Percentiles rank a stretch among this genome's conserved stretches.
Conservation (phyloP, 495 filamentous ascomycete genomes). For the Cetradonia linearis region DNA sequence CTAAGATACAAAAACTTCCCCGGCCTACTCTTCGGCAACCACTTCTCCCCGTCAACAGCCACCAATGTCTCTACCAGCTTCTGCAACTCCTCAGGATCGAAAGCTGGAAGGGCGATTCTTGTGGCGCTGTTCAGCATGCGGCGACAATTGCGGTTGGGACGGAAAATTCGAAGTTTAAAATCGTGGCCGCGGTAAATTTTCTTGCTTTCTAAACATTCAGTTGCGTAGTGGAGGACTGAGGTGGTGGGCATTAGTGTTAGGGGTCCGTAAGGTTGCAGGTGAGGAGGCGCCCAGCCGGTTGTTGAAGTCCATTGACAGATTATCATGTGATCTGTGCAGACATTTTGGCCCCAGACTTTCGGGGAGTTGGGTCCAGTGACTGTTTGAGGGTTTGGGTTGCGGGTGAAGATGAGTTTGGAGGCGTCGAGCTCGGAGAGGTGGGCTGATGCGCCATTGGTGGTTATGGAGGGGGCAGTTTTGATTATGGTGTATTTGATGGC, state of each 20-base stretch:
- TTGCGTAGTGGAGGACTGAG: constrained; percentile 82
- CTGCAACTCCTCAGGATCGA: constrained; percentile 60
- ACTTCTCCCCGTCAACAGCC: constrained; percentile 56
- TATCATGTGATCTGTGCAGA: constrained; percentile 48
- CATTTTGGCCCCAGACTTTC: constrained; percentile 36
- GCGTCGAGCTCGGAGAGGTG: constrained; percentile 49
- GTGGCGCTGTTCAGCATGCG: constrained; percentile 62
- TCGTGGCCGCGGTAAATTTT: constrained; percentile 80
- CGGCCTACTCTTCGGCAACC: constrained; percentile 61
- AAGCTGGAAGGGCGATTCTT: constrained; percentile 68
- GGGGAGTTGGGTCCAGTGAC: constrained; percentile 54
- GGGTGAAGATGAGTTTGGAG: constrained; percentile 59
- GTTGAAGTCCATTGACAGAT: constrained; percentile 57
- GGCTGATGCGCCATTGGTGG: neutral
- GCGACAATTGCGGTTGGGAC: constrained; percentile 63
- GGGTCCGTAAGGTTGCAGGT: constrained; percentile 70
- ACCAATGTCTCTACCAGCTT: constrained; percentile 54
- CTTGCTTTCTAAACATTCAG: constrained; percentile 85
- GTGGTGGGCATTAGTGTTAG: constrained; percentile 74
- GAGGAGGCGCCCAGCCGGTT: constrained; percentile 66
- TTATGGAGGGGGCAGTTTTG: constrained; percentile 20
- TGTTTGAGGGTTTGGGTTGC: constrained; percentile 53
- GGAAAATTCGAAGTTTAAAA: constrained; percentile 75
- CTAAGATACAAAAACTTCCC: constrained; percentile 68
- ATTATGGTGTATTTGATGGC: constrained; percentile 33